A percentile compares a stretch with the other conserved stretches of the same genome.
phyloP scores from a whole-genome alignment of 441 rosid genomes.

The Jatropha multifida region DNA sequence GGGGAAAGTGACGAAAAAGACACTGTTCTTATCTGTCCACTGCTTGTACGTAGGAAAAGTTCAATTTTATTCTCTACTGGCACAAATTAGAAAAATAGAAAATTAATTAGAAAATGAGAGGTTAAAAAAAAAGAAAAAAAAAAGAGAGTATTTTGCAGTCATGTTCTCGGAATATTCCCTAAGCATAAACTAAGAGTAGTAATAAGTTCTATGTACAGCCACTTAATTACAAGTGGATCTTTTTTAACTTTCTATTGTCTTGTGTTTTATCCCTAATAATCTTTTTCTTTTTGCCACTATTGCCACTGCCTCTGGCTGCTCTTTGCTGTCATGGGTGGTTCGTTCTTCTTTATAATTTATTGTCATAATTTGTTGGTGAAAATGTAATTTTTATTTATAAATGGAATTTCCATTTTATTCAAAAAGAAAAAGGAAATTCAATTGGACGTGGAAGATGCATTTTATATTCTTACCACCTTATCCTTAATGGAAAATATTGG shows the following conservation, averaged over 20 bases:
- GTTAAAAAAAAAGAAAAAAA: background rate
- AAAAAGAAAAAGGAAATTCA: too few relatives aligned
- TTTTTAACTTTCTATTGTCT: too few relatives aligned
- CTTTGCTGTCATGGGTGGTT: too few relatives aligned
- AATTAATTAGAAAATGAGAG: background rate
- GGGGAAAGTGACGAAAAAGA: conserved; percentile 24
- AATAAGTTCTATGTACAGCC: background rate
- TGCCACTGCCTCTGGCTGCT: too few relatives aligned
- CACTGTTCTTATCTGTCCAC: conserved; percentile 17
- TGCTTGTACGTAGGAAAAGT: background rate
- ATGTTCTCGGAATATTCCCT: conserved; percentile 6
- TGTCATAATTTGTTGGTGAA: too few relatives aligned
- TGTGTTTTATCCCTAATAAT: too few relatives aligned
- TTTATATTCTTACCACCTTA: background rate
- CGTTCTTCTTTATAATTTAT: too few relatives aligned
- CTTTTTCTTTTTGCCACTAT: too few relatives aligned
- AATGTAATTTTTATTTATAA: too few relatives aligned
- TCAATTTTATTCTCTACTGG: background rate
- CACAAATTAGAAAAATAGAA: background rate
- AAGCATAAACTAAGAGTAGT: background rate
- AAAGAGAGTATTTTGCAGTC: background rate
- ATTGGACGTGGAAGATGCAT: too few relatives aligned
- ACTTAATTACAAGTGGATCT: conserved; percentile 6
- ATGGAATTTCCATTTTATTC: too few relatives aligned
- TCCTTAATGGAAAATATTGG: background rate